phyloP scores from a whole-genome alignment of 441 rosid genomes.

The Sinapis alba region DNA sequence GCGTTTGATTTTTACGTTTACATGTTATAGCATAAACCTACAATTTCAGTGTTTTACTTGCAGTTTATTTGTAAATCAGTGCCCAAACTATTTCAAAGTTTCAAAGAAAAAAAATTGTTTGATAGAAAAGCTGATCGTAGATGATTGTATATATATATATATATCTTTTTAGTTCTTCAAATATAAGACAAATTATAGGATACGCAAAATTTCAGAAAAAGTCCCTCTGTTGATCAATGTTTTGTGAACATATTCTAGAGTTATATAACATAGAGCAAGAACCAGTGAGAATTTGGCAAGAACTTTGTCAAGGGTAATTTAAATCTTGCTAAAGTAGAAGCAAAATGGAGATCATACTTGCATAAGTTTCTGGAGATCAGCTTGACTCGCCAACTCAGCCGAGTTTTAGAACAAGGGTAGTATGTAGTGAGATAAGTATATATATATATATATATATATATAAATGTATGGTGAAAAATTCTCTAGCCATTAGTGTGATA shows the following conservation, averaged over 20 bases:
- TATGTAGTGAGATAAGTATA: not conserved
- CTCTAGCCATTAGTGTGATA: not conserved
- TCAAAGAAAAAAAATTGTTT: not conserved
- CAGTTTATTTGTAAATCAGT: not conserved
- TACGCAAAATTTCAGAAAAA: constrained; percentile 2
- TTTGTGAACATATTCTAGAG: constrained; percentile 92
- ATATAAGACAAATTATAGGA: constrained; percentile 4
- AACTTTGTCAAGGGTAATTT: constrained; percentile 25
- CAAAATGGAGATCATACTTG: constrained; percentile 55
- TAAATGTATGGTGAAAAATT: too few relatives aligned
- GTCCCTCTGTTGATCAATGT: constrained; percentile 48
- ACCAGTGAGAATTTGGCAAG: constrained; percentile 24
- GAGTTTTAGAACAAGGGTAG: too few relatives aligned
- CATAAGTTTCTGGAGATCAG: constrained; percentile 71
- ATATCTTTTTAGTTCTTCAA: constrained; percentile 24
- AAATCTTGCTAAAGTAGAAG: not conserved
- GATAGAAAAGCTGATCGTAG: constrained; percentile 20
- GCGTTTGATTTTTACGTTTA: not conserved
- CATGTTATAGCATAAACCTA: not conserved
- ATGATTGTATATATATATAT: constrained; percentile 22
- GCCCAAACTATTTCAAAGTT: constrained; percentile 23
- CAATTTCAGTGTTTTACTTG: not conserved
- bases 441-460: too few relatives aligned
- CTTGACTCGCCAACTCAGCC: too few relatives aligned
- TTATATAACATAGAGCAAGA: constrained; percentile 19